Evolutionary conservation across 805 yeast species (phyloP), one percentile per base, ranked within the genome.

Genomic region (Yamadazyma akitaensis): DNA sequence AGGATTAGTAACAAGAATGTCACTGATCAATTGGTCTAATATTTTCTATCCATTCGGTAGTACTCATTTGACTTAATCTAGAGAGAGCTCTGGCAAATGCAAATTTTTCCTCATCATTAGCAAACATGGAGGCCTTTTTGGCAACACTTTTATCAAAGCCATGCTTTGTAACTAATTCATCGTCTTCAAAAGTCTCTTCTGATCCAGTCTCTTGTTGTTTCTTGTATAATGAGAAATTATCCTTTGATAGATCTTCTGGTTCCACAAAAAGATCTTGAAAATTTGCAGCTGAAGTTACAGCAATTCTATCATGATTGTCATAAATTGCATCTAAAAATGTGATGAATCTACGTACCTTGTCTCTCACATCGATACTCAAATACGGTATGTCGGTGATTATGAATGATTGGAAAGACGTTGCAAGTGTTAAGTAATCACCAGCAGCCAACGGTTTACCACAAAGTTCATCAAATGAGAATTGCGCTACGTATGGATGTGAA

Each of bases 1-100:
- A 7, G 10, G n/a, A n/a, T n/a, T n/a, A n/a, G n/a, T n/a, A n/a
- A n/a, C n/a, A n/a, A n/a, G n/a, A n/a, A n/a, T n/a, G 21, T 13
- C 24, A 34, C 6, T 40, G 30, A 2, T 40, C 42, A 3, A 45
- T 31, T 6, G 51, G 55, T 41, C 55, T 37, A 25, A 53, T 62
- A 7, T 55, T 53, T n/a, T 84, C 89, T 6, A 88, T 83, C 99
- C 99, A 92, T 43, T 86, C 96, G 21, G 83, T 84, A 5, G 96
- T 85, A 54, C 96, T 84, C 97, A 92, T 92, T 56, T 92, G 98
- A 37, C 91, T 79, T 54, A 94, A 73, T 62, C 99, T 81, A 56
- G 94, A 84, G 48, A 92, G 72, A 0, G 98, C 97, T 61, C 99
- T 79, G 0, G 97, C 96, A 73, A 92, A 92, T 17, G 99, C 99